These are phyloP conservation scores for Torrubiella hemipterigena DNA, from an alignment of 2,329 filamentous ascomycete genomes.

Conservation along the genomic window DNA sequence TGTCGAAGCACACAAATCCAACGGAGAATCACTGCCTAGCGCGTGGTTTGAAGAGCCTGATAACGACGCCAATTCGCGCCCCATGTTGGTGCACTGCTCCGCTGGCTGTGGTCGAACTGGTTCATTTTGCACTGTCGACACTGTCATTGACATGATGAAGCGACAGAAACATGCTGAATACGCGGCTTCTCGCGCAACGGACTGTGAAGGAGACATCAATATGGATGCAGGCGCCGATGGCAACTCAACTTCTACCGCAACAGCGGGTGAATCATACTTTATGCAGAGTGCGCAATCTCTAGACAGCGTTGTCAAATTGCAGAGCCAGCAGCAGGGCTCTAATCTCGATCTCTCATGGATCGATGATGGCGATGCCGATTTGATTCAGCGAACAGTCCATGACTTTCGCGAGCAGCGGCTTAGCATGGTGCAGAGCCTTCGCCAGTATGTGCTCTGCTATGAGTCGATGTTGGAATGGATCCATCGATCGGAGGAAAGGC, in stretches of 20 bases:
- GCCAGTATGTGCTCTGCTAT: slow-evolving; percentile 93
- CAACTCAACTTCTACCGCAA: slow-evolving; percentile 14
- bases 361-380: slow-evolving; percentile 57
- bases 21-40: slow-evolving; percentile 19
- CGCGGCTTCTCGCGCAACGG: slow-evolving; percentile 9
- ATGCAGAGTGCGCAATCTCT: slow-evolving; percentile 1
- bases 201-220: slow-evolving; percentile 30
- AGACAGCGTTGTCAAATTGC: not conserved
- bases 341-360: slow-evolving; percentile 54
- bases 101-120: slow-evolving; percentile 93
- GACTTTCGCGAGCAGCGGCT: slow-evolving; percentile 81
- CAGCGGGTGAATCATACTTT: slow-evolving; percentile 4
- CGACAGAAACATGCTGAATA: slow-evolving; percentile 48
- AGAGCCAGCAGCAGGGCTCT: slow-evolving; percentile 6
- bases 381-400: slow-evolving; percentile 79
- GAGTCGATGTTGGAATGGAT: slow-evolving; percentile 91
- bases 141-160: slow-evolving; percentile 92
- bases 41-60: slow-evolving; percentile 50
- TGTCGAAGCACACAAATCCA: slow-evolving; percentile 15
- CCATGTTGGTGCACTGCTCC: slow-evolving; percentile 87
- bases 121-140: slow-evolving; percentile 93
- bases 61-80: slow-evolving; percentile 38
- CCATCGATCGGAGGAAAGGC: slow-evolving; percentile 30
- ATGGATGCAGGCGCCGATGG: slow-evolving; percentile 25
- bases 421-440: slow-evolving; percentile 92